Conservation (phyloP, 768 basidiomycete genomes). For the Psilocybe subaeruginosa region DNA sequence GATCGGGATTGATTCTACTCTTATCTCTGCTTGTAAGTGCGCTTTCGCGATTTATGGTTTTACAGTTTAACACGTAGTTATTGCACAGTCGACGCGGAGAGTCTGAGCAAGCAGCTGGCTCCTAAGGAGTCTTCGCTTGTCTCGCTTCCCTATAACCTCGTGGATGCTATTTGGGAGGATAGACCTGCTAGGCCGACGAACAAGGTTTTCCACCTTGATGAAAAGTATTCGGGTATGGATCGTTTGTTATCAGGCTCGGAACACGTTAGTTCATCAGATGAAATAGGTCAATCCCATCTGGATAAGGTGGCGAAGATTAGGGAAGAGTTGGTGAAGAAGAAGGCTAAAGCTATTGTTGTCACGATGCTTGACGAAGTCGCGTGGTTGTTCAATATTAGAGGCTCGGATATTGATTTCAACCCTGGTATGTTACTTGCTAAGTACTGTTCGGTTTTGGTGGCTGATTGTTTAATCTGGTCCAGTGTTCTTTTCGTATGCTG, state of each 20-base stretch:
- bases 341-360: constrained; percentile 74
- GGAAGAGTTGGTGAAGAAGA: constrained; percentile 63
- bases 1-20: constrained; percentile 82
- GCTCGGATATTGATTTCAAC: constrained; percentile 90
- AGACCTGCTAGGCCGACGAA: constrained; percentile 73
- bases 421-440: constrained; percentile 36
- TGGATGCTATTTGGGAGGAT: constrained; percentile 80
- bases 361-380: constrained; percentile 94
- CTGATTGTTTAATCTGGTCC: constrained; percentile 3
- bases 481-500: constrained; percentile 94
- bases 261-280: background rate
- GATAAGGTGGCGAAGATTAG: constrained; percentile 74
- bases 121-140: constrained; percentile 64
- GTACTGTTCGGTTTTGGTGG: background rate
- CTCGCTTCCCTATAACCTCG: constrained; percentile 68
- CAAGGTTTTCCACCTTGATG: constrained; percentile 66
- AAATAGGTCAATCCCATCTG: constrained; percentile 56
- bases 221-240: constrained; percentile 68
- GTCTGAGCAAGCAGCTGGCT: constrained; percentile 58
- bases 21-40: constrained; percentile 66
- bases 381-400: constrained; percentile 93
- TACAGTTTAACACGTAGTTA: background rate
- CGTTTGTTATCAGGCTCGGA: constrained; percentile 8
- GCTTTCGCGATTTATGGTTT: background rate
- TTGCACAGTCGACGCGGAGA: constrained; percentile 62